A percentile compares a stretch with the other conserved stretches of the same genome.
These are phyloP conservation scores for Laburnicola sp. DNA, from an alignment of 2,329 filamentous ascomycete genomes.

Conservation along the genomic window DNA sequence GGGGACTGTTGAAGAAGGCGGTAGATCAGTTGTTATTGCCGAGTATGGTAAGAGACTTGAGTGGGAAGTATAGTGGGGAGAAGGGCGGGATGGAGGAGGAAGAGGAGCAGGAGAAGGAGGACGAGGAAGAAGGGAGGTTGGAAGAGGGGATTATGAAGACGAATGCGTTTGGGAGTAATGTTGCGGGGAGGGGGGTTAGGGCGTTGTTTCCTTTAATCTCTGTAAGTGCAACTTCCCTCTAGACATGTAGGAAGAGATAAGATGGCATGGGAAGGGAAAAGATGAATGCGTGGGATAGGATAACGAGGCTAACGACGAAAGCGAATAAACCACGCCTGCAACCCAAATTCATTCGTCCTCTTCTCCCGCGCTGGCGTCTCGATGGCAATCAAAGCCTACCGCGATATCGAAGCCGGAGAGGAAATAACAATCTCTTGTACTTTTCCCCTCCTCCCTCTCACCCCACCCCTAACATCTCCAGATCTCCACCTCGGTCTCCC, in stretches of 20 bases:
- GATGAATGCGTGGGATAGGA: background rate
- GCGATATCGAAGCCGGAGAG: constrained; percentile 26
- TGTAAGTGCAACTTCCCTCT: constrained; percentile 11
- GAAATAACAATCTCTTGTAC: constrained; percentile 27
- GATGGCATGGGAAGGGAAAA: background rate
- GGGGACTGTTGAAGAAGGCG: constrained; percentile 14
- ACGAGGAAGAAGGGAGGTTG: background rate
- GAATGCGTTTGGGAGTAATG: constrained; percentile 24
- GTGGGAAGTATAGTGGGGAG: constrained; percentile 11
- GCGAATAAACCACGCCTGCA: constrained; percentile 29
- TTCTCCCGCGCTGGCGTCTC: constrained; percentile 26
- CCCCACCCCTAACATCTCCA: no score
- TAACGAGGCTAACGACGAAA: constrained; percentile 5
- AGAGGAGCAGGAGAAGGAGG: no score
- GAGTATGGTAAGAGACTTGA: constrained; percentile 20
- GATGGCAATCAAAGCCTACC: constrained; percentile 28
- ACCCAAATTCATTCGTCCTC: constrained; percentile 29
- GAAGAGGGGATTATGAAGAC: constrained; percentile 28
- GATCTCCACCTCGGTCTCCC: no score
- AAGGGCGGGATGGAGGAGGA: background rate
- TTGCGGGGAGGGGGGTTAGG: constrained; percentile 17
- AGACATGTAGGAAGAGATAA: no score
- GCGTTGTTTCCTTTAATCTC: constrained; percentile 26
- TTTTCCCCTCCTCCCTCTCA: no score
- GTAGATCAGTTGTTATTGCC: constrained; percentile 17